Evolutionary conservation across 345 rosid genomes (phyloP).

Genomic region (Eucalyptus pauciflora): DNA sequence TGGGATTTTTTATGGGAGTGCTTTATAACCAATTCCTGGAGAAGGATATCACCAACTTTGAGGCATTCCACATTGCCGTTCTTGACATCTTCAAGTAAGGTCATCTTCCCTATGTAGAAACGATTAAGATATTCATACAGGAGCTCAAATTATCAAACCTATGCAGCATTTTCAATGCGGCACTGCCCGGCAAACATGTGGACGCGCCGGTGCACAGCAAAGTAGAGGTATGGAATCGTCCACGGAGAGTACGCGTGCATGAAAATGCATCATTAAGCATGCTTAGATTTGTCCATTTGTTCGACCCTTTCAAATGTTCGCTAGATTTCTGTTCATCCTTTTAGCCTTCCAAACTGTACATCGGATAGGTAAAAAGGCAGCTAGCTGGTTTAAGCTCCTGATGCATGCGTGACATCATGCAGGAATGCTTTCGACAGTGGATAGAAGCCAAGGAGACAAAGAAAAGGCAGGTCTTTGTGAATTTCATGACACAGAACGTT

Average conservation of each 20-base stretch:
- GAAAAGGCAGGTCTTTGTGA: conserved; percentile 23
- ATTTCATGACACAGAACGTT: conserved; percentile 28
- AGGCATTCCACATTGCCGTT: conserved; percentile 63
- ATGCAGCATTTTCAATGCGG: conserved; percentile 65
- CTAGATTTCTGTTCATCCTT: background rate
- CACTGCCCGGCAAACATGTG: conserved; percentile 82
- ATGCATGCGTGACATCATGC: background rate
- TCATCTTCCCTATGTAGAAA: background rate
- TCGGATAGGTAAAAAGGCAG: background rate
- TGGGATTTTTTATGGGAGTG: conserved; percentile 50
- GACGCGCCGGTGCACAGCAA: conserved; percentile 44
- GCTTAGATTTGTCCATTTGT: background rate
- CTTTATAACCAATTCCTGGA: conserved; percentile 49
- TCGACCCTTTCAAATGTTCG: no score
- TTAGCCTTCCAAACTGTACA: background rate
- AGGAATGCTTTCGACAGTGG: conserved; percentile 41
- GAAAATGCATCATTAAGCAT: background rate
- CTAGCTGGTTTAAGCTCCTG: background rate
- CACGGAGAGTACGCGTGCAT: background rate
- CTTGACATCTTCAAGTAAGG: conserved; percentile 70
- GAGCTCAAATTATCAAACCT: background rate
- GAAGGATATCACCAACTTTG: conserved; percentile 32
- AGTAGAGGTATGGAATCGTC: conserved; percentile 24
- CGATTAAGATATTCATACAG: background rate
- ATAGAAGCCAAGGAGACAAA: background rate